Evolutionary conservation across 805 yeast species (phyloP), one percentile per base, ranked within the genome.

Genomic region (Blastobotrys robertii): DNA sequence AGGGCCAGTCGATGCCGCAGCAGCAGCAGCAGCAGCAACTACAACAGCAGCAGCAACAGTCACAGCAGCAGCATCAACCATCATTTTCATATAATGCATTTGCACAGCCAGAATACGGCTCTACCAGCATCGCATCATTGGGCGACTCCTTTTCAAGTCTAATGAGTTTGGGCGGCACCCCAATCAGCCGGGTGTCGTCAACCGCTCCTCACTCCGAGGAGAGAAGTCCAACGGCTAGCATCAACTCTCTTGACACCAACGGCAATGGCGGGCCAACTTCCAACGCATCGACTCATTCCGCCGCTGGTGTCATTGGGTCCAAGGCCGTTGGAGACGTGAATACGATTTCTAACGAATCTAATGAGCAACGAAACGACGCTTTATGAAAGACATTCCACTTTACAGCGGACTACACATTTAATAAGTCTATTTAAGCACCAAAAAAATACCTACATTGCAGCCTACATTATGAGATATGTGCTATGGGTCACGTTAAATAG

Each of bases 61-160:
- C n/a, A n/a, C 53, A 50, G 9, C 72, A 77, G 37, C 14, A 13
- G 25, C 36, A 12, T n/a, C 36, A 11, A 33, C 15, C 15, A 33
- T 15, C 19, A 33, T 9, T 33, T 19, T 19, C 25, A 19, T 19
- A 19, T 19, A 19, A 19, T 19, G 25, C 25, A 19, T 19, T 19
- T 19, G 25, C 25, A 19, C 25, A 19, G 25, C 25, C 25, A 19
- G 25, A 19, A 19, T 19, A 19, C 25, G 25, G 25, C 25, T 19
- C 32, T 14, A 19, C 19, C 22, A 8, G 15, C 14, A 13, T 45
- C 35, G 30, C 28, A 22, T 34, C 46, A 16, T 39, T 51, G 37
- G 44, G 44, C 19, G 55, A 51, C 41, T 44, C 49, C 28, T 51
- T 51, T 37, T 38, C 50, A n/a, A 42, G 44, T 31, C 41, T 50